These are phyloP conservation scores for Phytophthora chlamydospora DNA, from an alignment of 352 stramenopile species.

Conservation along the genomic window DNA sequence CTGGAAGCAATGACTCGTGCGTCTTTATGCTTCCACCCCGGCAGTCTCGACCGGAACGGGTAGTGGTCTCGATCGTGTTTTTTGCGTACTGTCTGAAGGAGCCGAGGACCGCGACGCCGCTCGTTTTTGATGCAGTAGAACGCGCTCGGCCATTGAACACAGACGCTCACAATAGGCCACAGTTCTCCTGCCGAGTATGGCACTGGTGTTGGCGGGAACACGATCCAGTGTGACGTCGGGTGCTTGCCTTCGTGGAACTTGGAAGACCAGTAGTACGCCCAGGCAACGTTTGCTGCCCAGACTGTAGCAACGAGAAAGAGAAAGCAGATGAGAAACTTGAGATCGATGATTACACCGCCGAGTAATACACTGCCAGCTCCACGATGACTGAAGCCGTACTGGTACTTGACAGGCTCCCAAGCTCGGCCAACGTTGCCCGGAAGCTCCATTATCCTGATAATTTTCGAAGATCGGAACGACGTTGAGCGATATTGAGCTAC, in stretches of 20 bases:
- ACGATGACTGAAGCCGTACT: constrained; percentile 14
- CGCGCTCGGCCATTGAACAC: constrained; percentile 17
- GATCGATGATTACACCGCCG: constrained; percentile 29
- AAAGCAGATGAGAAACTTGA: constrained; percentile 28
- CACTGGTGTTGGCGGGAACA: constrained; percentile 10
- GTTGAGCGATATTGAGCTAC: constrained; percentile 41
- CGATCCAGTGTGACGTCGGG: background rate
- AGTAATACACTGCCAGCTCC: constrained; percentile 18
- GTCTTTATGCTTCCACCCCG: background rate
- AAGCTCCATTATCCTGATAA: constrained; percentile 18
- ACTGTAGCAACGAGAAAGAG: background rate
- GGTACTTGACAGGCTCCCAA: constrained; percentile 16
- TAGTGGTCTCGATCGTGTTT: too few species aligned
- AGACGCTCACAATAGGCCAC: constrained; percentile 16
- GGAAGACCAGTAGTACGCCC: too few species aligned
- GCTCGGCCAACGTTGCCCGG: constrained; percentile 6
- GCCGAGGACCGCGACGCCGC: too few species aligned
- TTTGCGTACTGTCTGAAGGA: too few species aligned
- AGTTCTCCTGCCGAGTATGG: constrained; percentile 15
- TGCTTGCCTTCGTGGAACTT: too few species aligned
- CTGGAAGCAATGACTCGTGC: constrained; percentile 7
- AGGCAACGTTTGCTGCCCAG: too few species aligned
- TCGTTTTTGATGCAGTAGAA: constrained; percentile 12
- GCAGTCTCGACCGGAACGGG: background rate
- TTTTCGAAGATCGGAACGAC: constrained; percentile 18